These are phyloP conservation scores for Eucalyptus cloeziana DNA, from an alignment of 345 rosid species.

Conservation along the genomic window DNA sequence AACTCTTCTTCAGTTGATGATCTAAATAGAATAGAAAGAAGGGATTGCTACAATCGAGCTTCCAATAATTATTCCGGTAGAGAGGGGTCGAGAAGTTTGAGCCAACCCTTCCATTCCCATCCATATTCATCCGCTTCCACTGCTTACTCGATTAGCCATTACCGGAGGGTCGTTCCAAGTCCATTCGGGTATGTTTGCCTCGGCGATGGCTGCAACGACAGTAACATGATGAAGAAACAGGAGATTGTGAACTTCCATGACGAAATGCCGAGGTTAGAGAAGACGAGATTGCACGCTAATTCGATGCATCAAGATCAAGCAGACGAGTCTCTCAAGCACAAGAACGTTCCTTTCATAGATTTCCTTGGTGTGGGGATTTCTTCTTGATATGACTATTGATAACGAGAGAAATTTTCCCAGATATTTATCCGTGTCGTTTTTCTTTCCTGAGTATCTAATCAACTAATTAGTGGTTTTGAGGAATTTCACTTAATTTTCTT, in stretches of 20 bases:
- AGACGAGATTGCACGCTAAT: not conserved
- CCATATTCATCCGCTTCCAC: not conserved
- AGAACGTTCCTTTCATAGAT: slow-evolving; percentile 47
- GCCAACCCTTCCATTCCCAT: not conserved
- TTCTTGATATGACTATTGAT: not conserved
- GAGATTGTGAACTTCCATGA: not conserved
- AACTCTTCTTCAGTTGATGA: slow-evolving; percentile 9
- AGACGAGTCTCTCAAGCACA: slow-evolving; percentile 5
- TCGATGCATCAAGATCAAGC: slow-evolving; percentile 8
- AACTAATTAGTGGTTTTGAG: not conserved
- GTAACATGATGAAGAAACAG: not conserved
- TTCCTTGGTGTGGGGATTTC: slow-evolving; percentile 72
- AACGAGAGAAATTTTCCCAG: not conserved
- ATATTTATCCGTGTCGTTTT: not conserved
- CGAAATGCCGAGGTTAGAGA: not conserved
- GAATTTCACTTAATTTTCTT: not conserved
- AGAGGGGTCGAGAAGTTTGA: not conserved
- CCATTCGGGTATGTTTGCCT: slow-evolving; percentile 11
- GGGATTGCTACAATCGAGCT: not conserved
- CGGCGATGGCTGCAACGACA: not conserved
- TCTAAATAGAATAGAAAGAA: slow-evolving; percentile 3
- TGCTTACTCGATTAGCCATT: not conserved
- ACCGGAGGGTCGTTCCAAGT: slow-evolving; percentile 19
- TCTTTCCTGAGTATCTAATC: not conserved
- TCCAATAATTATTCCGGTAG: not conserved